Base-by-base conservation (phyloP, 176 grass and related monocot species). In the Carex scoparia region DNA sequence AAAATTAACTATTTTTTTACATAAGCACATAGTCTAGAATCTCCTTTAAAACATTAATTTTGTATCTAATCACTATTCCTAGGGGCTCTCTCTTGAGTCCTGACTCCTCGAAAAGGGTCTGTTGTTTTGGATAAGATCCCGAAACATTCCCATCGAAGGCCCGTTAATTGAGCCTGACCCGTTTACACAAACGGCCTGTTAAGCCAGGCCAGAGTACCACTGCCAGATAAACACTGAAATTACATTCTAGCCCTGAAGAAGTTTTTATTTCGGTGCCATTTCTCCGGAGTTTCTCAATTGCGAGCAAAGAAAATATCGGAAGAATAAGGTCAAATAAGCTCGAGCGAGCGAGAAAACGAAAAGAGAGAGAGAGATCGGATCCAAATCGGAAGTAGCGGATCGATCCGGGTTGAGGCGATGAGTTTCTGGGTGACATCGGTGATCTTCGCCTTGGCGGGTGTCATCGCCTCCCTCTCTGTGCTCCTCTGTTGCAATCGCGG, bases 401-500 rank as follows among this genome's bases (percentile, higher is more conserved):
- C 62, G 11, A 69, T 57, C 10, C 0, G 30, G 58, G 30, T 55
- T 18, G 30, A 33, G 42, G 28, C 54, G 32, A 90, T 90, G 89
- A 71, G 81, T 60, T 90, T 90, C 85, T 64, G 78, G 65, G 15
- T 48, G 85, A 90, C 85, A 81, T 76, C 73, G 54, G 35, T 84
- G 65, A 87, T 90, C 71, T 90, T 90, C 89, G 63, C 64, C 56
- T 60, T 84, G 85, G 89, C 73, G 8, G 89, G 89, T 55, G 35
- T 90, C 51, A 79, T 90, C 74, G 89, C 89, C 85, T 84, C 89
- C 81, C 55, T 87, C 65, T 79, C 66, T 65, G 85, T 87, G 69
- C 85, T 49, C 53, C 85, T 90, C 64, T 90, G 81, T 64, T 90
- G 81, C 81, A 90, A 85, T 55, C 85, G 89, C 44, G 89, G 89